Conservation (phyloP, 1,284 basidiomycete genomes). For the Ceratorhiza oryzae-sativae region DNA sequence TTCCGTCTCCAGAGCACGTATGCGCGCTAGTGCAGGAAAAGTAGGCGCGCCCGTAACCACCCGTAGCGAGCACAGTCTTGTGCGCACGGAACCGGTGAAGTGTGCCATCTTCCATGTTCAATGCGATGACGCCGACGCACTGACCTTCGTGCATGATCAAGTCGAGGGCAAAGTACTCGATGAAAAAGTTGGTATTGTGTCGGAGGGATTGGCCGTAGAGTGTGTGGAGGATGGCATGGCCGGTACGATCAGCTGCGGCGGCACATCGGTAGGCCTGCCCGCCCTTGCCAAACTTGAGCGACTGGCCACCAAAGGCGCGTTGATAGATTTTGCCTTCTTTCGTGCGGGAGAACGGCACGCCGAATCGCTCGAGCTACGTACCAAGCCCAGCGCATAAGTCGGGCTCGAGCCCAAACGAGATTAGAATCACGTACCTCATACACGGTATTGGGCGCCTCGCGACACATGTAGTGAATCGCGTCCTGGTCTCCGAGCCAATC, state of each 20-base stretch:
- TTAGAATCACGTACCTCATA: slow-evolving; percentile 70
- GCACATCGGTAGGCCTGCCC: slow-evolving; percentile 99
- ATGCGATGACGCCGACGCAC: slow-evolving; percentile 98
- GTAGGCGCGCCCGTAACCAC: slow-evolving; percentile 98
- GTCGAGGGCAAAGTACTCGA: slow-evolving; percentile 99
- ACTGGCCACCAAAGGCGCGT: slow-evolving; percentile 99
- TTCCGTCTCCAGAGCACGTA: slow-evolving; percentile 98
- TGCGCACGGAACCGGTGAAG: slow-evolving; percentile 98
- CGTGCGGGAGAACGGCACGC: slow-evolving; percentile 98
- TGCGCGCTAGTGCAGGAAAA: slow-evolving; percentile 99
- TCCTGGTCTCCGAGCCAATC: slow-evolving; percentile 99
- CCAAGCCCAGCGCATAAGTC: neutral
- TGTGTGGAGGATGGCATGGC: slow-evolving; percentile 97
- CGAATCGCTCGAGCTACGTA: slow-evolving; percentile 92
- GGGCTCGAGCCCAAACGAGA: neutral
- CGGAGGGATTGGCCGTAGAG: slow-evolving; percentile 98
- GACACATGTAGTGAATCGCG: slow-evolving; percentile 99
- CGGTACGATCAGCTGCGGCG: slow-evolving; percentile 98
- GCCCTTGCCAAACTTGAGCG: slow-evolving; percentile 96
- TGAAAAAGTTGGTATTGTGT: slow-evolving; percentile 99
- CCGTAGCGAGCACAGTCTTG: slow-evolving; percentile 98
- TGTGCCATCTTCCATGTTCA: slow-evolving; percentile 99
- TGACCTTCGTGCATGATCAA: slow-evolving; percentile 99
- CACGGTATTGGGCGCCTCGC: slow-evolving; percentile 93
- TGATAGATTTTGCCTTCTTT: slow-evolving; percentile 99